Evolutionary conservation across 148 eudicot genomes (phyloP).

Genomic region (Polygonum aviculare): DNA sequence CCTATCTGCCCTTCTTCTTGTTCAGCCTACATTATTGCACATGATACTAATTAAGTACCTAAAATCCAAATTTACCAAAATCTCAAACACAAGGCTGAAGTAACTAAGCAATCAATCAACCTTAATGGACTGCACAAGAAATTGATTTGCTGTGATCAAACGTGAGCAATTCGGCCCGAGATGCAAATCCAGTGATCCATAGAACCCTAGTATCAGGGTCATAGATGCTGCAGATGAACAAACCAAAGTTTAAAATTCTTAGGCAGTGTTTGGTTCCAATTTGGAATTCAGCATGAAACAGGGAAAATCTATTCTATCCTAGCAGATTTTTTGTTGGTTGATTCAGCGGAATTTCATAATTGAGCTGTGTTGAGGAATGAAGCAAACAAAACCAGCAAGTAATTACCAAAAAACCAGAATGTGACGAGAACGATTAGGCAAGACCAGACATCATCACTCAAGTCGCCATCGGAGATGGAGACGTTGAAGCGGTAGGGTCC

Average conservation of each 20-base stretch:
- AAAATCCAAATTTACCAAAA: not conserved
- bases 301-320: not conserved
- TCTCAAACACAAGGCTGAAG: not conserved
- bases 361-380: too few relatives aligned
- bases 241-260: not conserved
- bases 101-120: slow-evolving; percentile 14
- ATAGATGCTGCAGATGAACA: slow-evolving; percentile 37
- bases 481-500: slow-evolving; percentile 19
- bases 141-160: slow-evolving; percentile 28
- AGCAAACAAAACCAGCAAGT: not conserved
- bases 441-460: slow-evolving; percentile 39
- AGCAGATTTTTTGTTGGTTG: not conserved
- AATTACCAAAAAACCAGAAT: slow-evolving; percentile 49
- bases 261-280: not conserved
- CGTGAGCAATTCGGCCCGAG: slow-evolving; percentile 47
- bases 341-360: slow-evolving; percentile 3
- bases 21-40: slow-evolving; percentile 31
- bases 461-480: slow-evolving; percentile 15
- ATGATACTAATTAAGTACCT: not conserved
- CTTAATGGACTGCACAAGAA: slow-evolving; percentile 46
- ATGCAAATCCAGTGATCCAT: slow-evolving; percentile 35
- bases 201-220: slow-evolving; percentile 44
- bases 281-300: not conserved
- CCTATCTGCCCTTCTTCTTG: slow-evolving; percentile 21
- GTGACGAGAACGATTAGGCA: slow-evolving; percentile 34